Base-by-base conservation (phyloP, 208 protist species). In the Wallacemonas sp. region DNA sequence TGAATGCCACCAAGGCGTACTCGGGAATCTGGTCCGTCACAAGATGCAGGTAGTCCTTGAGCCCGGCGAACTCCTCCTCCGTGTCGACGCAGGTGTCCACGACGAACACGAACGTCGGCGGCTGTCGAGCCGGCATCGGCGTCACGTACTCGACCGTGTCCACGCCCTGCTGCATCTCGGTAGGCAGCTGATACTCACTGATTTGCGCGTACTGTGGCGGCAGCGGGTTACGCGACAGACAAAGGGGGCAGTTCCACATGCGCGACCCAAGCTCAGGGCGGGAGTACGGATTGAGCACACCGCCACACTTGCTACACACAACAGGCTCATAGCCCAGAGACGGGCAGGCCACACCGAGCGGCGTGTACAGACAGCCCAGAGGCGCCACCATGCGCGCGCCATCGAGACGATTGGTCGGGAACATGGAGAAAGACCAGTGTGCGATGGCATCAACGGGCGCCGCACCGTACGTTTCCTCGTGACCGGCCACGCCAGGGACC, bases 81-180 rank as follows among this genome's bases (percentile, higher is more conserved):
- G 87, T 96, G 48, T 85, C 94, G 26, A 99, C 73, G 71, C 98
- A 99, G 19, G 91, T 98, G 81, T 99, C 99, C 6, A 99, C 77
- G n/a, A 99, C 96, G 60, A 99, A 98, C 14, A 99, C 83, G 76
- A 93, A 94, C n/a, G 86, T 93, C 65, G 46, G 83, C 46, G 75
- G 78, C 64, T 65, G 78, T 5, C 79, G 83, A 19, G 47, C 69
- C 24, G 73, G 72, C 38, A 76, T 72, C 48, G 70, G 70, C 57
- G 84, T 83, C 21, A 91, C 76, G 71, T 98, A 99, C 79, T 99
- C 98, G 38, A 99, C 91, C 2, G 97, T 99, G 23, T 96, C 96
- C 58, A 90, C 96, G 36, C 96, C 67, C 33, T 74, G 74, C 44
- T 88, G 63, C 33, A 99, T 74, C 84, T 99, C 98, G 2, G 83